These are phyloP conservation scores for Ophiostoma sp. DNA, from an alignment of 2,329 filamentous ascomycete species.

Conservation along the genomic window DNA sequence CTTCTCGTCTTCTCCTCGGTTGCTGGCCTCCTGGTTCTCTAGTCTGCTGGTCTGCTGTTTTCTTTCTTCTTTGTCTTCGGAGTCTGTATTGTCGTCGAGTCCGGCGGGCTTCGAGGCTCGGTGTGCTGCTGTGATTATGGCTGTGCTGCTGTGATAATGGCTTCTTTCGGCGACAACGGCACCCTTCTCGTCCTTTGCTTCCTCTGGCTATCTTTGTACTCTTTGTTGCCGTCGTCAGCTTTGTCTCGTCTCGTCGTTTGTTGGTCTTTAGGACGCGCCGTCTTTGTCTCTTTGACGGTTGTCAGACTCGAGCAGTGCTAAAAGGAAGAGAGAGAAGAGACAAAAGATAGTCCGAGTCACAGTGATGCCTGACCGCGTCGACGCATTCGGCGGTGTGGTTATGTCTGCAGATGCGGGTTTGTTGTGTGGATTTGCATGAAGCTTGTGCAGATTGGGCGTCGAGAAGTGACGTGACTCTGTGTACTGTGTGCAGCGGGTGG, in stretches of 20 bases:
- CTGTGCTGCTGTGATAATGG: too few species aligned
- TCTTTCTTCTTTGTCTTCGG: constrained; percentile 2
- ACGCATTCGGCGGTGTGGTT: constrained; percentile 25
- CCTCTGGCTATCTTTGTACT: not conserved
- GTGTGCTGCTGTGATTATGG: not conserved
- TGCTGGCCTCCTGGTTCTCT: not conserved
- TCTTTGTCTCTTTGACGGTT: constrained; percentile 1
- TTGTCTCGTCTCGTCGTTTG: not conserved
- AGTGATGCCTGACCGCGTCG: constrained; percentile 15
- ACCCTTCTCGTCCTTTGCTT: not conserved
- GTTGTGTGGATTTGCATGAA: constrained; percentile 2
- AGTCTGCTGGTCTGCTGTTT: not conserved
- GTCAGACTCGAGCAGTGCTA: not conserved
- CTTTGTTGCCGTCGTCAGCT: not conserved
- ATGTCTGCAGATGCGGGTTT: constrained; percentile 16
- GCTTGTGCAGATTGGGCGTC: constrained; percentile 15
- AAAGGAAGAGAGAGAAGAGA: not conserved
- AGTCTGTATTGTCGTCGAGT: not conserved
- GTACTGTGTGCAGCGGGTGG: constrained; percentile 10
- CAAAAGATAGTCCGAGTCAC: not conserved
- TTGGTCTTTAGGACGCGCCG: too few species aligned
- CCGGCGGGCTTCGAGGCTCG: not conserved
- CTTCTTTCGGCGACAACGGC: not conserved
- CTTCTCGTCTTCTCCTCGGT: not conserved
- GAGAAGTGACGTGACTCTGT: constrained; percentile 12